A percentile compares a stretch with the other conserved stretches of the same genome.
phyloP scores from a whole-genome alignment of 2,329 filamentous ascomycete genomes.

The Coniochaeta sp. region DNA sequence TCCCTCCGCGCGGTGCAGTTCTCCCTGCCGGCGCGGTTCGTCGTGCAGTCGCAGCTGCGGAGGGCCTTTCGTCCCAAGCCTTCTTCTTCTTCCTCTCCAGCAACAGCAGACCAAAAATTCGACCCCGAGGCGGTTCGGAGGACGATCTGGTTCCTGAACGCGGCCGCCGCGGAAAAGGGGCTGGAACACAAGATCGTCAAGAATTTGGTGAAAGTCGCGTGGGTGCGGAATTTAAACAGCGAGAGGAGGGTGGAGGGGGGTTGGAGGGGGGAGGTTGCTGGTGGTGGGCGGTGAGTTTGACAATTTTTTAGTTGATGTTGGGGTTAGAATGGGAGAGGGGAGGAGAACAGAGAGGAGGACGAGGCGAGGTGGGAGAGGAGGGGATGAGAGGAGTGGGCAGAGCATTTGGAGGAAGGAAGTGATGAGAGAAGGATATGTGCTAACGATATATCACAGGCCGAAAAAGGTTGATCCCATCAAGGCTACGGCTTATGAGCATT shows the following conservation, averaged over 20 bases:
- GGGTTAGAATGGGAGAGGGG: too few species aligned
- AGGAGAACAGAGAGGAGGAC: not conserved
- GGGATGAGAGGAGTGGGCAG: not conserved
- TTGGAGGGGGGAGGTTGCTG: too few species aligned
- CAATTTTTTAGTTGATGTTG: too few species aligned
- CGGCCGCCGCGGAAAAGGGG: conserved; percentile 55
- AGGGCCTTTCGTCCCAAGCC: conserved; percentile 47
- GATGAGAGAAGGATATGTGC: not conserved
- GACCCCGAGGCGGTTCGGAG: conserved; percentile 48
- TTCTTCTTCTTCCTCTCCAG: too few species aligned
- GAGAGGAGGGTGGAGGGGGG: conserved; percentile 13
- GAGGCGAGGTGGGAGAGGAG: not conserved
- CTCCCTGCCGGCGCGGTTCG: conserved; percentile 59
- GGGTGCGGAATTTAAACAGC: conserved; percentile 19
- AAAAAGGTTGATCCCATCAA: conserved; percentile 10
- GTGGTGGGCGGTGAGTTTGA: too few species aligned
- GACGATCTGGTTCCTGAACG: conserved; percentile 64
- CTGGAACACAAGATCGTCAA: conserved; percentile 67
- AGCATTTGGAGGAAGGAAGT: not conserved
- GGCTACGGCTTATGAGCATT: conserved; percentile 46
- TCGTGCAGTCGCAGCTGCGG: conserved; percentile 53
- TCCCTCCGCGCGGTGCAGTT: conserved; percentile 66
- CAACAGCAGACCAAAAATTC: conserved; percentile 26
- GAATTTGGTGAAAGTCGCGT: conserved; percentile 52
- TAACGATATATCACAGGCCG: not conserved